Conservation (phyloP, 371 early-diverging fungal species). For the Zancudomyces culisetae region DNA sequence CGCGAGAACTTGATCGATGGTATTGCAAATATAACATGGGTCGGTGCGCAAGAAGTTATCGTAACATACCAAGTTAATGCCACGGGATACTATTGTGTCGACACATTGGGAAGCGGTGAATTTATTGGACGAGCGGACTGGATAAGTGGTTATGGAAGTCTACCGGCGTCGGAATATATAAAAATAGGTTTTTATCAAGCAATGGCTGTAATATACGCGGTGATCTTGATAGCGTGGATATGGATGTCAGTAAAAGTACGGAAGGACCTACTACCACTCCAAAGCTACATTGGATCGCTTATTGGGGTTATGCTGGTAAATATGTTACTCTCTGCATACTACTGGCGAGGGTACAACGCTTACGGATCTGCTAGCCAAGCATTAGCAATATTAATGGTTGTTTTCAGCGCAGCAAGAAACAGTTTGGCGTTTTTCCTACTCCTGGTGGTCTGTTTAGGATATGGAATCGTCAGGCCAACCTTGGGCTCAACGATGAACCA, state of each 20-base stretch:
- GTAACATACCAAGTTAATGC: slow-evolving; percentile 17
- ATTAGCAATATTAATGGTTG: slow-evolving; percentile 24
- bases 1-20: background rate
- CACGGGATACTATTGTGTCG: slow-evolving; percentile 25
- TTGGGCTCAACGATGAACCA: slow-evolving; percentile 77
- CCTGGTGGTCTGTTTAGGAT: slow-evolving; percentile 83
- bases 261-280: slow-evolving; percentile 72
- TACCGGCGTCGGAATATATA: slow-evolving; percentile 72
- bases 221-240: slow-evolving; percentile 56
- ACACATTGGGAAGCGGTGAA: slow-evolving; percentile 12
- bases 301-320: slow-evolving; percentile 61
- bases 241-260: slow-evolving; percentile 53
- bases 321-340: slow-evolving; percentile 78
- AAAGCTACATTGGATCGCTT: slow-evolving; percentile 69
- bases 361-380: slow-evolving; percentile 36
- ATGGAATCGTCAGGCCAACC: slow-evolving; percentile 78
- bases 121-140: slow-evolving; percentile 44
- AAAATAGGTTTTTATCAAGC: slow-evolving; percentile 56
- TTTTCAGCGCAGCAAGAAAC: slow-evolving; percentile 76
- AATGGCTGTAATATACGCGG: slow-evolving; percentile 46
- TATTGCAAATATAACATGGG: slow-evolving; percentile 4
- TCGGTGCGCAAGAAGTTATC: slow-evolving; percentile 10
- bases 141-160: slow-evolving; percentile 58
- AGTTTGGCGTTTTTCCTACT: slow-evolving; percentile 88
- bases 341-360: slow-evolving; percentile 57